Evolutionary conservation across 352 stramenopile species (phyloP).

Genomic region (Phytophthora fragariae): DNA sequence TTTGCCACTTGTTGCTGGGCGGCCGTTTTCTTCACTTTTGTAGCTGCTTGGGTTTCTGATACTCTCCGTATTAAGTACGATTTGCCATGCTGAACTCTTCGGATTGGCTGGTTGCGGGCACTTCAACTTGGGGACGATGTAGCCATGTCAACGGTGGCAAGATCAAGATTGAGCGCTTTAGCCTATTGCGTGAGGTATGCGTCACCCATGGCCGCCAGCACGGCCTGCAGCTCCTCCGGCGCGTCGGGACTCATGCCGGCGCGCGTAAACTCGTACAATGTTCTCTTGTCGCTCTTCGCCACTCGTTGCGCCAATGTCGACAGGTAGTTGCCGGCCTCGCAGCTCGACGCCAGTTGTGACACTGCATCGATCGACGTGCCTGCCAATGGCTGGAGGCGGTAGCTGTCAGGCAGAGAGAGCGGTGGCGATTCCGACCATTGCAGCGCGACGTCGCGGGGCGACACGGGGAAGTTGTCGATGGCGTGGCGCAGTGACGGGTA

Average conservation of each 20-base stretch:
- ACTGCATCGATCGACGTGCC: slow-evolving; percentile 46
- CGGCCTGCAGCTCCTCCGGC: slow-evolving; percentile 60
- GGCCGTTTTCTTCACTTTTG: slow-evolving; percentile 11
- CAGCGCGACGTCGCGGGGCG: slow-evolving; percentile 38
- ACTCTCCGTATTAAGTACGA: slow-evolving; percentile 18
- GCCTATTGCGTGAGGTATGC: slow-evolving; percentile 47
- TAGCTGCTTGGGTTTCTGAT: slow-evolving; percentile 23
- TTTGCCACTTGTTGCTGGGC: background rate
- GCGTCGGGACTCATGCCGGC: slow-evolving; percentile 80
- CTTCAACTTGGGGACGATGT: slow-evolving; percentile 23
- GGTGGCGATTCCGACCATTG: slow-evolving; percentile 50
- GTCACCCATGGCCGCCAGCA: slow-evolving; percentile 52
- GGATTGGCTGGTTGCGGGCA: slow-evolving; percentile 11
- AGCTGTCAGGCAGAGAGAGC: slow-evolving; percentile 27
- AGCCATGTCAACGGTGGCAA: slow-evolving; percentile 3
- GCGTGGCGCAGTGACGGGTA: slow-evolving; percentile 30
- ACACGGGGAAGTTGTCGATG: slow-evolving; percentile 40
- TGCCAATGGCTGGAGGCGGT: slow-evolving; percentile 38
- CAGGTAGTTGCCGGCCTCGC: slow-evolving; percentile 56
- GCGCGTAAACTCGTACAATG: slow-evolving; percentile 79
- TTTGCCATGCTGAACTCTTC: slow-evolving; percentile 21
- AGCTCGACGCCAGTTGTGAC: slow-evolving; percentile 57
- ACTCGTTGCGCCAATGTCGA: slow-evolving; percentile 42
- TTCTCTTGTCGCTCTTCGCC: slow-evolving; percentile 57
- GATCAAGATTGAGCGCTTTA: background rate